phyloP scores from a whole-genome alignment of 208 protist genomes.

The Crithidia fasciculata region DNA sequence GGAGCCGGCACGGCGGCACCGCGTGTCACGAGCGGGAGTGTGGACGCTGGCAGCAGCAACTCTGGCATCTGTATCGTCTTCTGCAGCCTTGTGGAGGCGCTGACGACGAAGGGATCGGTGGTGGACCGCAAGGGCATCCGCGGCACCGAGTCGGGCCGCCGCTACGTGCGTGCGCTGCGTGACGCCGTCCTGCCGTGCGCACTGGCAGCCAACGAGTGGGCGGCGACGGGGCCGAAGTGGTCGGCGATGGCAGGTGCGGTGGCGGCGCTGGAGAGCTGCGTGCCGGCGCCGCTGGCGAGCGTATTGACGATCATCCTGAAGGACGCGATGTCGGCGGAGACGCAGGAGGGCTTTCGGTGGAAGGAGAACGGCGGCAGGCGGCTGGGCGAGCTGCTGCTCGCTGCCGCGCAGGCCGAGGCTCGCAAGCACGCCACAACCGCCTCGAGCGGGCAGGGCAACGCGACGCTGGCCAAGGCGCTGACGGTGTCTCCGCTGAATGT shows the following conservation, averaged over 20 bases:
- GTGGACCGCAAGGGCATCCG: slow-evolving; percentile 35
- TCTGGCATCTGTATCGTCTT: slow-evolving; percentile 22
- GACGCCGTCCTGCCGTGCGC: slow-evolving; percentile 32
- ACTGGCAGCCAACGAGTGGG: slow-evolving; percentile 24
- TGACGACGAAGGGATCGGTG: slow-evolving; percentile 29
- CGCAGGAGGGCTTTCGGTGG: slow-evolving; percentile 46
- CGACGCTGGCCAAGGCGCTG: not conserved
- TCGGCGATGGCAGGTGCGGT: slow-evolving; percentile 20
- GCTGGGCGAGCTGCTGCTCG: slow-evolving; percentile 52
- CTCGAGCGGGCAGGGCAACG: not conserved
- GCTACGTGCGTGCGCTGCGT: slow-evolving; percentile 25
- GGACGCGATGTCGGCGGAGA: slow-evolving; percentile 43
- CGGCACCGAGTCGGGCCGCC: slow-evolving; percentile 38
- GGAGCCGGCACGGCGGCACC: not conserved
- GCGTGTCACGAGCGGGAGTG: not conserved
- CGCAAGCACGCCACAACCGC: slow-evolving; percentile 11
- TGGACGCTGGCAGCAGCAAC: not conserved
- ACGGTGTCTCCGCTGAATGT: slow-evolving; percentile 23
- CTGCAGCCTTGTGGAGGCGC: slow-evolving; percentile 34
- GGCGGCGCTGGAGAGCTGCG: slow-evolving; percentile 19
- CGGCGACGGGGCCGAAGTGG: slow-evolving; percentile 3
- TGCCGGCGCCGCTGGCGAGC: slow-evolving; percentile 30
- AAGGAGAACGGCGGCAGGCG: slow-evolving; percentile 45
- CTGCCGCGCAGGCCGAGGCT: slow-evolving; percentile 19
- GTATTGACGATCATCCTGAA: slow-evolving; percentile 51